Percentiles rank a stretch among this genome's conserved stretches.
These are phyloP conservation scores for Phaeotremella fagi DNA, from an alignment of 768 basidiomycete genomes.

Conservation along the genomic window DNA sequence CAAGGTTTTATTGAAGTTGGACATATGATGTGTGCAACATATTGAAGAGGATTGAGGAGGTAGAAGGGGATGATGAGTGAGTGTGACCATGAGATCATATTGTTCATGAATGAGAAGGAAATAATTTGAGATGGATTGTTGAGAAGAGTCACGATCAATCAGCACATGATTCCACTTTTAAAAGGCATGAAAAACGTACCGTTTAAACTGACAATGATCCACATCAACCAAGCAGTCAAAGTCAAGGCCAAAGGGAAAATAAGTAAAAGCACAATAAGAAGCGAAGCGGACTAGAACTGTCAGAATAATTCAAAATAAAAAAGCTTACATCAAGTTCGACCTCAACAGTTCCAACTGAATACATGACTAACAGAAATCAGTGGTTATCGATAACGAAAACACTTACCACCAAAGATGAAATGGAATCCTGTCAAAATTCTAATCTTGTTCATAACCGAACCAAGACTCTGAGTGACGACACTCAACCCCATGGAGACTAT, in stretches of 20 bases:
- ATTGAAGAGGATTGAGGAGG: too few species aligned
- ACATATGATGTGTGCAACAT: too few species aligned
- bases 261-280: conserved; percentile 75
- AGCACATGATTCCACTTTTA: too few species aligned
- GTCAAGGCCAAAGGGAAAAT: conserved; percentile 93
- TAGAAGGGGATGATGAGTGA: too few species aligned
- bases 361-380: conserved; percentile 60
- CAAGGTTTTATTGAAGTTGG: not conserved
- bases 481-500: conserved; percentile 88
- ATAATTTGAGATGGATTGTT: too few species aligned
- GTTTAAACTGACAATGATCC: conserved; percentile 89
- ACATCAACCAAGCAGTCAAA: conserved; percentile 88
- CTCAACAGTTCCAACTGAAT: conserved; percentile 90
- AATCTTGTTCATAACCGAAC: conserved; percentile 75
- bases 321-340: conserved; percentile 69
- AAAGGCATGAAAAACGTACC: conserved; percentile 52
- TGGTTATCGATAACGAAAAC: not conserved
- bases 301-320: not conserved
- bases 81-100: too few species aligned
- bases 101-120: conserved; percentile 6
- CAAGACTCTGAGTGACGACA: conserved; percentile 84
- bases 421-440: conserved; percentile 76
- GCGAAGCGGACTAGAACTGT: conserved; percentile 59
- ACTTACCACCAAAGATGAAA: conserved; percentile 87
- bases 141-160: too few species aligned